Evolutionary conservation across 116 monocot genomes (phyloP).

Genomic region (Phalaenopsis hybrid): DNA sequence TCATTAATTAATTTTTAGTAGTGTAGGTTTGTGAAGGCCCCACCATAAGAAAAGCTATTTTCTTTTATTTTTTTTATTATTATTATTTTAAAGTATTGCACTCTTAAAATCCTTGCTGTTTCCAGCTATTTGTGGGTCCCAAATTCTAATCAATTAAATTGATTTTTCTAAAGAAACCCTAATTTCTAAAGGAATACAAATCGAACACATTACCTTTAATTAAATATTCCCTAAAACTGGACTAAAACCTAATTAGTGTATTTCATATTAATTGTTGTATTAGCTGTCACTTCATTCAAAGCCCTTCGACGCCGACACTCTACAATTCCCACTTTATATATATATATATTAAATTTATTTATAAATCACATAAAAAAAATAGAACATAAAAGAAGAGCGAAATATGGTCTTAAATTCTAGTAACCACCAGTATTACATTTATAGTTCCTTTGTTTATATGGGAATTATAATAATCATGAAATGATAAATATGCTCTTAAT

Average conservation of each 20-base stretch:
- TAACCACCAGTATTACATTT: too few relatives aligned
- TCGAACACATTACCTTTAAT: not conserved
- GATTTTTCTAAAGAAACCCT: not conserved
- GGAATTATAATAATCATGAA: too few relatives aligned
- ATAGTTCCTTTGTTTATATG: too few relatives aligned
- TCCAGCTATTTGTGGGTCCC: conserved; percentile 4
- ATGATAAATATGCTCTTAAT: too few relatives aligned
- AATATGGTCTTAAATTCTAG: too few relatives aligned
- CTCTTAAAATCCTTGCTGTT: conserved; percentile 2
- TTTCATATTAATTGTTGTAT: not conserved
- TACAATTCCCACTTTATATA: not conserved
- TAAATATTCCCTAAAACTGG: not conserved
- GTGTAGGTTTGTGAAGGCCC: not conserved
- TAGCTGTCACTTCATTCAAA: not conserved
- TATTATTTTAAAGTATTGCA: not conserved
- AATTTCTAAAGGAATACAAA: not conserved
- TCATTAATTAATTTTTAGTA: not conserved
- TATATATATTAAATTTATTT: too few relatives aligned
- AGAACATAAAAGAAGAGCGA: too few relatives aligned
- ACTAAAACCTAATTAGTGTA: not conserved
- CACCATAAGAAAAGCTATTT: not conserved
- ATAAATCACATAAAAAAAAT: too few relatives aligned
- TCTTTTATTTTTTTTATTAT: not conserved
- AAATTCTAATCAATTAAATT: not conserved
- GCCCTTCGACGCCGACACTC: not conserved